Percentiles rank a stretch among this genome's conserved stretches.
Evolutionary conservation across 108 stramenopile genomes (phyloP).

Genomic region (Aurantiochytrium sp.): DNA sequence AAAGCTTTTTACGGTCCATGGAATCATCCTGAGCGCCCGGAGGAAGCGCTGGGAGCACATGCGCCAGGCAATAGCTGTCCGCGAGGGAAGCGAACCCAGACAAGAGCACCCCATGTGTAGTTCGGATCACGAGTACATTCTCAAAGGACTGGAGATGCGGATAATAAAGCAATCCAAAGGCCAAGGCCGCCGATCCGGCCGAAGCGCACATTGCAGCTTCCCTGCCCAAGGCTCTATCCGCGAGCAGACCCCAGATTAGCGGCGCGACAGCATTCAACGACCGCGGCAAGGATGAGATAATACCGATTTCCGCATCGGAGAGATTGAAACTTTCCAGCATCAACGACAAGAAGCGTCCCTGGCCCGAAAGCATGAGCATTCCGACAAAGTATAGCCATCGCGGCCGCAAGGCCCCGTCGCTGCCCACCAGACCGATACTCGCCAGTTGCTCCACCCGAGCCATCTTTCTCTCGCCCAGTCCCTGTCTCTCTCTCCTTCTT

Average conservation of each 20-base stretch:
- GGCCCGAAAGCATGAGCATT: background rate
- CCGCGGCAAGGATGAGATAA: background rate
- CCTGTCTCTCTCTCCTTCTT: too few species aligned
- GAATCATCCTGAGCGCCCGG: background rate
- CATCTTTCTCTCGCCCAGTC: too few species aligned
- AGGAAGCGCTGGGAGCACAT: background rate
- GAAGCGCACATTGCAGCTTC: background rate
- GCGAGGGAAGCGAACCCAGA: background rate
- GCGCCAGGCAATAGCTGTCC: background rate
- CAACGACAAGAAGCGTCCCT: background rate
- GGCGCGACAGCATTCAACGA: background rate
- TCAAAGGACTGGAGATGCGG: background rate
- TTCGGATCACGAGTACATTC: background rate
- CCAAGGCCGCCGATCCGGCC: background rate
- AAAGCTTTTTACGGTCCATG: background rate
- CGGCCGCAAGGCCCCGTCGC: background rate
- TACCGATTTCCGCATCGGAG: background rate
- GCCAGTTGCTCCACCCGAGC: too few species aligned
- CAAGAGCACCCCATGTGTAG: background rate
- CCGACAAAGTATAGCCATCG: background rate
- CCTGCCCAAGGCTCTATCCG: background rate
- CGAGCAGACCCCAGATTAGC: background rate
- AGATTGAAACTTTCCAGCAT: background rate
- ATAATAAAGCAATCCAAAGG: background rate
- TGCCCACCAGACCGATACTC: background rate